Evolutionary conservation across 306 rosid species (phyloP).

Genomic region (Begonia masoniana): DNA sequence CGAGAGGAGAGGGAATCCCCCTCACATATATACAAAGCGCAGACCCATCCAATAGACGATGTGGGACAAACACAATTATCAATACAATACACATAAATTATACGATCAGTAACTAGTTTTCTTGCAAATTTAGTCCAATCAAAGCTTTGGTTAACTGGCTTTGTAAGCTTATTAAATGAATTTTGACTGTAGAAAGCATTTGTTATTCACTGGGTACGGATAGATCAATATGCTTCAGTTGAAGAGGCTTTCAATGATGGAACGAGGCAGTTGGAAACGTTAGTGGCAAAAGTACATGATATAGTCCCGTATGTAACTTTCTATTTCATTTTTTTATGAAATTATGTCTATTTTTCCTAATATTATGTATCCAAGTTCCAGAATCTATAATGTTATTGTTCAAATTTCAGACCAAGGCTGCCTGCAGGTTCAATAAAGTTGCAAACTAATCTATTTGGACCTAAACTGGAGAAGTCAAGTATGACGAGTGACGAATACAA

Average conservation of each 20-base stretch:
- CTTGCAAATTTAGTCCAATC: background rate
- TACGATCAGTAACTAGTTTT: too few relatives aligned
- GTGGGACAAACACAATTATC: too few relatives aligned
- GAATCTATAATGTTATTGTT: background rate
- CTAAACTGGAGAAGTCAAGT: conserved; percentile 58
- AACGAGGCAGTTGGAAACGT: conserved; percentile 33
- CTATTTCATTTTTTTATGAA: conserved; percentile 1
- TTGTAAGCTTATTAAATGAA: background rate
- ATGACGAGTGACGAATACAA: conserved; percentile 79
- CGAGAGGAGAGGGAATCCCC: too few relatives aligned
- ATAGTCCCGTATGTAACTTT: conserved; percentile 53
- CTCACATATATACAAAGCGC: too few relatives aligned
- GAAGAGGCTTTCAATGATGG: conserved; percentile 68
- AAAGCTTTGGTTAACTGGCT: background rate
- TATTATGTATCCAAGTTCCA: background rate
- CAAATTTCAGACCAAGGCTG: conserved; percentile 47
- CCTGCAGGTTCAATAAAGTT: conserved; percentile 76
- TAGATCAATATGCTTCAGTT: conserved; percentile 62
- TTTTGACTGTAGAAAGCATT: conserved; percentile 57
- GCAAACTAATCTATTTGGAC: conserved; percentile 49
- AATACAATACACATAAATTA: too few relatives aligned
- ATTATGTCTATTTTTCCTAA: conserved; percentile 1
- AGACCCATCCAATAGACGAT: too few relatives aligned
- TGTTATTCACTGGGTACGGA: conserved; percentile 80
- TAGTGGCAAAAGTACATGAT: conserved; percentile 72